phyloP scores from a whole-genome alignment of 2,329 filamentous ascomycete genomes.

The Dactylellina parvicollis region DNA sequence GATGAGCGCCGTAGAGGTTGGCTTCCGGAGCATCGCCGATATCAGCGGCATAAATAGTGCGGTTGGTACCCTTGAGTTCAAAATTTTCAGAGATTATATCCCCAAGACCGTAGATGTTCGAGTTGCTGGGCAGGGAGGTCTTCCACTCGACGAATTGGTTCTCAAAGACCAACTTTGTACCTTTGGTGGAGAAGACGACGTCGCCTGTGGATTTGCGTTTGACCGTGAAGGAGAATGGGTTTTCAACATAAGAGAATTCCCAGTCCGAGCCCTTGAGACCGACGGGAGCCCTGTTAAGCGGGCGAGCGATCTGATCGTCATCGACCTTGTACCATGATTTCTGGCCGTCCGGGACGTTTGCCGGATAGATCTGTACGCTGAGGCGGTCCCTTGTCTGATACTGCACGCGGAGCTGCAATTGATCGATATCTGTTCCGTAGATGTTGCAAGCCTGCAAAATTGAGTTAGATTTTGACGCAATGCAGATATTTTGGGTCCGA shows the following conservation, averaged over 20 bases:
- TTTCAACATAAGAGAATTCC: slow-evolving; percentile 65
- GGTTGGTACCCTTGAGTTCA: slow-evolving; percentile 73
- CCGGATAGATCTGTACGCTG: slow-evolving; percentile 75
- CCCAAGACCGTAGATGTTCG: slow-evolving; percentile 80
- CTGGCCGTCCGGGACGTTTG: slow-evolving; percentile 71
- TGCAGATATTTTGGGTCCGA: background rate
- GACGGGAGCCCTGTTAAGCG: slow-evolving; percentile 62
- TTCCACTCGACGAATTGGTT: slow-evolving; percentile 79
- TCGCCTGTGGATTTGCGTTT: slow-evolving; percentile 69
- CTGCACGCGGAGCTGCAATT: slow-evolving; percentile 73
- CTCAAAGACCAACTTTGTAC: slow-evolving; percentile 75
- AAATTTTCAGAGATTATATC: slow-evolving; percentile 77
- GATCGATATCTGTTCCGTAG: slow-evolving; percentile 78
- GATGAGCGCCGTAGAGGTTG: slow-evolving; percentile 78
- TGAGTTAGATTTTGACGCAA: background rate
- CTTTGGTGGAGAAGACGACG: slow-evolving; percentile 76
- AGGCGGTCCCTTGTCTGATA: slow-evolving; percentile 74
- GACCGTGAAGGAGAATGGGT: slow-evolving; percentile 76
- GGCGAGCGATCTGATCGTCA: slow-evolving; percentile 70
- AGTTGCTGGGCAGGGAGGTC: slow-evolving; percentile 74
- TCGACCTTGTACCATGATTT: slow-evolving; percentile 74
- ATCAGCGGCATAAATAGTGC: slow-evolving; percentile 76
- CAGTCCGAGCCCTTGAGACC: slow-evolving; percentile 21
- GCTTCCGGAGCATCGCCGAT: slow-evolving; percentile 70
- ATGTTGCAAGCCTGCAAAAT: slow-evolving; percentile 70